A percentile compares a stretch with the other conserved stretches of the same genome.
phyloP scores from a whole-genome alignment of 164 flowering plant genomes.

The Euptelea pleiosperma region DNA sequence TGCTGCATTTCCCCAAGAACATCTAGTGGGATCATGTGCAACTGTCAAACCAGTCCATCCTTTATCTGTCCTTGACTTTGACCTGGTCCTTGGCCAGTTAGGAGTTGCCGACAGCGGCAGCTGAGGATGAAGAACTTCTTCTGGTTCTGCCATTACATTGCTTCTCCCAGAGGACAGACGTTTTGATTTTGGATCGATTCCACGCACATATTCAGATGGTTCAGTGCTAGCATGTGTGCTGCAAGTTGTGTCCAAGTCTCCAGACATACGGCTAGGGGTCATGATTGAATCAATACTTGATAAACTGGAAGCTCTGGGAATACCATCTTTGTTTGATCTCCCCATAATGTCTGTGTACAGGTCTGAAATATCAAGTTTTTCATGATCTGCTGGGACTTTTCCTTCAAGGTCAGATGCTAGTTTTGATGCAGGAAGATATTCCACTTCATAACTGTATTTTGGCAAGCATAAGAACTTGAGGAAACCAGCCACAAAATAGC shows the following conservation, averaged over 20 bases:
- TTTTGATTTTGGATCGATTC: conserved; percentile 80
- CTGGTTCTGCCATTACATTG: conserved; percentile 64
- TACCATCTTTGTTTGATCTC: conserved; percentile 67
- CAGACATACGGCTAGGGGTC: conserved; percentile 89
- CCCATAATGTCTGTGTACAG: conserved; percentile 85
- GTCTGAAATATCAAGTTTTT: conserved; percentile 67
- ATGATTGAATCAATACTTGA: conserved; percentile 98
- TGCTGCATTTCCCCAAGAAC: conserved; percentile 78
- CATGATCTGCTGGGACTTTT: conserved; percentile 39
- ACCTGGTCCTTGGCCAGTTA: conserved; percentile 93
- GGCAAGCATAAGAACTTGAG: conserved; percentile 93
- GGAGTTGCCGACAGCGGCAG: conserved; percentile 71
- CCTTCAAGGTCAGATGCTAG: conserved; percentile 41
- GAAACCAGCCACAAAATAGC: conserved; percentile 95
- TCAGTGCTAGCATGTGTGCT: conserved; percentile 80
- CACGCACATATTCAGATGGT: conserved; percentile 96
- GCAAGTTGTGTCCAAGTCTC: conserved; percentile 72
- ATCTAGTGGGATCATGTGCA: conserved; percentile 59
- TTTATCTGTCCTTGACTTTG: conserved; percentile 77
- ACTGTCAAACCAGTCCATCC: conserved; percentile 74
- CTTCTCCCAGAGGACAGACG: conserved; percentile 83
- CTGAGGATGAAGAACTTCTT: conserved; percentile 77
- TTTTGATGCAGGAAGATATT: conserved; percentile 80
- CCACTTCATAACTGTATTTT: conserved; percentile 85
- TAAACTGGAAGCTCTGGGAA: conserved; percentile 94